Percentiles rank a stretch among this genome's conserved stretches.
Conservation (phyloP, 2,329 filamentous ascomycete species). For the Beauveria rudraprayagi region DNA sequence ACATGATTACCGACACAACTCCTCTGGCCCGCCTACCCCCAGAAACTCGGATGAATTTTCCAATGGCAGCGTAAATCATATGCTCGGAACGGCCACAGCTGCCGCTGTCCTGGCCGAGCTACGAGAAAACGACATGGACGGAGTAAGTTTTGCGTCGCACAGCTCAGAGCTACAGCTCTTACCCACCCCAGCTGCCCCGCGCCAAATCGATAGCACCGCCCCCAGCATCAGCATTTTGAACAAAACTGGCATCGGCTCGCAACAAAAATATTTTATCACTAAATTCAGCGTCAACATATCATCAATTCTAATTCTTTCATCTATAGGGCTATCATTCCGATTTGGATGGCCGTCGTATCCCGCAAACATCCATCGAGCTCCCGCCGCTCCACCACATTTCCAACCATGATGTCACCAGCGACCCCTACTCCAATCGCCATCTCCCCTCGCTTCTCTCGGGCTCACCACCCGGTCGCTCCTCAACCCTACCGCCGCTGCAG, state of each 20-base stretch:
- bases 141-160: conserved; percentile 42
- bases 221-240: background rate
- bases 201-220: conserved; percentile 18
- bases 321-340: conserved; percentile 61
- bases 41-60: conserved; percentile 62
- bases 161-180: background rate
- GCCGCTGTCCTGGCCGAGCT: conserved; percentile 83
- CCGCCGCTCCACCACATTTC: conserved; percentile 53
- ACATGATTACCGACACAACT: conserved; percentile 58
- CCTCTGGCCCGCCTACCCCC: conserved; percentile 59
- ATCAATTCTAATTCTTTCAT: conserved; percentile 7
- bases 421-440: conserved; percentile 58
- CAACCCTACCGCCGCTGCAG: conserved; percentile 78
- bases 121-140: conserved; percentile 70
- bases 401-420: conserved; percentile 59
- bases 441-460: conserved; percentile 74
- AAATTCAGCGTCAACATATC: background rate
- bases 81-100: conserved; percentile 58
- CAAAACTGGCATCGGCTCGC: background rate
- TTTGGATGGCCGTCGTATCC: conserved; percentile 54
- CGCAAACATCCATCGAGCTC: conserved; percentile 62
- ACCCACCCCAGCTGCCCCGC: conserved; percentile 17
- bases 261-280: background rate
- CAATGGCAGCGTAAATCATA: conserved; percentile 29
- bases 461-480: conserved; percentile 79